Evolutionary conservation across 352 stramenopile genomes (phyloP).

Genomic region (Globisporangium cylindrosporum): DNA sequence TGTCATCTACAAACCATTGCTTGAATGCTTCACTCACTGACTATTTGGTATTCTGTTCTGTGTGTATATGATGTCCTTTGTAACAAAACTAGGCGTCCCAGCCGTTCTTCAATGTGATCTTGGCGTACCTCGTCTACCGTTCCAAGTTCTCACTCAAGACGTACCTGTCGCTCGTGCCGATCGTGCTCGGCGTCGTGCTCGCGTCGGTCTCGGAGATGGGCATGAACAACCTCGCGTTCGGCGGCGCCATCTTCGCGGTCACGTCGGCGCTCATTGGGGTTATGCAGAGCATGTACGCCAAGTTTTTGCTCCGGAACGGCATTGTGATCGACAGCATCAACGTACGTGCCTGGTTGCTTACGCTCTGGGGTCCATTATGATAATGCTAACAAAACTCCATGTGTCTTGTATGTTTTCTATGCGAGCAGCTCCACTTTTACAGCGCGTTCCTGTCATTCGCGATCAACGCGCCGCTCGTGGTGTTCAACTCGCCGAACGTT

Average conservation of each 20-base stretch:
- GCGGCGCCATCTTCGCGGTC: slow-evolving; percentile 67
- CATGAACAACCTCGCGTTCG: slow-evolving; percentile 79
- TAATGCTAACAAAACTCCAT: background rate
- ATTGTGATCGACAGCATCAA: slow-evolving; percentile 82
- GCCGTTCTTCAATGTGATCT: slow-evolving; percentile 84
- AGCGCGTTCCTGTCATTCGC: slow-evolving; percentile 78
- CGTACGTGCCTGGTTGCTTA: slow-evolving; percentile 33
- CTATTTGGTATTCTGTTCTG: background rate
- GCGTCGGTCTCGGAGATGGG: slow-evolving; percentile 85
- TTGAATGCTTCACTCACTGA: background rate
- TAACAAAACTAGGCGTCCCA: slow-evolving; percentile 51
- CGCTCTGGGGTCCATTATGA: background rate
- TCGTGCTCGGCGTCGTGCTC: slow-evolving; percentile 79
- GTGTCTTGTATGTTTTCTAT: background rate
- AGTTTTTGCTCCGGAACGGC: slow-evolving; percentile 76
- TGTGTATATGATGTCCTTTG: background rate
- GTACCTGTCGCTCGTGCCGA: slow-evolving; percentile 79
- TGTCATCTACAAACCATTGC: background rate
- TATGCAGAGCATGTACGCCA: slow-evolving; percentile 88
- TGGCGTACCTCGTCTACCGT: slow-evolving; percentile 70
- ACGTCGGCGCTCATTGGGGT: slow-evolving; percentile 74
- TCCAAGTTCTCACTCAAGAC: slow-evolving; percentile 70
- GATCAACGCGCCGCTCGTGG: slow-evolving; percentile 76
- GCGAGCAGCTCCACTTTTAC: slow-evolving; percentile 81
- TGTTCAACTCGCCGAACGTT: slow-evolving; percentile 45